These are phyloP conservation scores for Ogataea pignaliae DNA, from an alignment of 805 yeast species.

Conservation along the genomic window DNA sequence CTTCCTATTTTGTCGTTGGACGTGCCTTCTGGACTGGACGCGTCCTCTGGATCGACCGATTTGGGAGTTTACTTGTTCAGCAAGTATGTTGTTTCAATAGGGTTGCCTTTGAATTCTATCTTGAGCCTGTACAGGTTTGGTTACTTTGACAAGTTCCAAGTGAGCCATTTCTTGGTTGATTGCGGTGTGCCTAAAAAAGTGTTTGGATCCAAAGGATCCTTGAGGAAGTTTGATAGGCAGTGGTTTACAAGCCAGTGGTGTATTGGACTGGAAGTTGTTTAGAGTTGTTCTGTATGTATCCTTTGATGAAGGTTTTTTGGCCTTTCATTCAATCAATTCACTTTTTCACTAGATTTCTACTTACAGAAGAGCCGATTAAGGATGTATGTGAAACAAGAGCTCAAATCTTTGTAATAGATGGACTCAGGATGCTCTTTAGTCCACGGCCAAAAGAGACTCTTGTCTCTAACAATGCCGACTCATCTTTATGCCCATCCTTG, in stretches of 20 bases:
- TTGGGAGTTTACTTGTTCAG: conserved; percentile 29
- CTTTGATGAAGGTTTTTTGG: no score
- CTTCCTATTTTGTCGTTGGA: conserved; percentile 62
- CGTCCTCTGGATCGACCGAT: conserved; percentile 62
- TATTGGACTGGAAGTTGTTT: conserved; percentile 18
- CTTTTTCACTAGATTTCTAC: no score
- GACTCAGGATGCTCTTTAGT: background rate
- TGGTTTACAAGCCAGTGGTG: conserved; percentile 25
- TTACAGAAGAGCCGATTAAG: no score
- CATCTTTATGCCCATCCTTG: conserved; percentile 11
- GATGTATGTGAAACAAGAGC: no score
- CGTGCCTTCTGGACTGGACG: conserved; percentile 78
- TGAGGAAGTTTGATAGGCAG: conserved; percentile 44
- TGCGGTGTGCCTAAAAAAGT: conserved; percentile 64
- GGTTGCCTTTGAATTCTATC: conserved; percentile 66
- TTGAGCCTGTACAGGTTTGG: conserved; percentile 57
- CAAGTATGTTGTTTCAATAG: conserved; percentile 62
- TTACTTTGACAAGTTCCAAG: conserved; percentile 41
- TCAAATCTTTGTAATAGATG: no score
- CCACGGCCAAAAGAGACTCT: conserved; percentile 11
- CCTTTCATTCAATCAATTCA: no score
- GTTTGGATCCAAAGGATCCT: conserved; percentile 35
- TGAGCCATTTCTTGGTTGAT: conserved; percentile 60
- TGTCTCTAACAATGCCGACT: conserved; percentile 14
- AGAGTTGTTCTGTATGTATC: no score